Conservation (phyloP, 2,329 filamentous ascomycete genomes). For the Colletotrichum sp. region DNA sequence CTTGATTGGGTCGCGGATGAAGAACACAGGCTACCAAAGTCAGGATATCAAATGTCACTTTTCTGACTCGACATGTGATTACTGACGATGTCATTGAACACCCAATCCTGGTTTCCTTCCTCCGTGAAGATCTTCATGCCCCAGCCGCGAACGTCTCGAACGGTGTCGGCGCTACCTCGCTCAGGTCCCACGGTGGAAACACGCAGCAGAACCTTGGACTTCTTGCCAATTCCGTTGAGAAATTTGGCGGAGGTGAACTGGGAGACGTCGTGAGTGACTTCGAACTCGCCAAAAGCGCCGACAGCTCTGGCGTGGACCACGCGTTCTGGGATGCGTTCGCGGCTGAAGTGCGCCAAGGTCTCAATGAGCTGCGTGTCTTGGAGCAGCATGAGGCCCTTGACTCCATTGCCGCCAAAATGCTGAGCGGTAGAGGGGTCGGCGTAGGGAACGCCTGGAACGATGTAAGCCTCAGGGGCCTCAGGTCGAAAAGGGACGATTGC, state of each 20-base stretch:
- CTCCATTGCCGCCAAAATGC: conserved; percentile 24
- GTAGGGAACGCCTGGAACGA: conserved; percentile 8
- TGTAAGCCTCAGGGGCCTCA: background rate
- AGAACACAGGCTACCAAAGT: conserved; percentile 45
- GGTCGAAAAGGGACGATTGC: background rate
- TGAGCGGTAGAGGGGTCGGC: conserved; percentile 29
- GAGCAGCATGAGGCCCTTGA: conserved; percentile 43
- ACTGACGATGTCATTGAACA: conserved; percentile 46
- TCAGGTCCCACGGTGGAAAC: conserved; percentile 77
- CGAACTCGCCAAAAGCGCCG: conserved; percentile 62
- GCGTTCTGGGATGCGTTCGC: conserved; percentile 62
- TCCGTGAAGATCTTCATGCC: conserved; percentile 68
- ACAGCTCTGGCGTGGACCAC: conserved; percentile 38
- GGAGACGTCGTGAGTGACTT: conserved; percentile 63
- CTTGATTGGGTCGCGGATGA: conserved; percentile 45
- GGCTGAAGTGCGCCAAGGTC: conserved; percentile 58
- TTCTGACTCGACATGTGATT: background rate
- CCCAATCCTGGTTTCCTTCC: conserved; percentile 63
- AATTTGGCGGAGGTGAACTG: conserved; percentile 61
- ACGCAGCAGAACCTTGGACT: conserved; percentile 65
- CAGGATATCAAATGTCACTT: background rate
- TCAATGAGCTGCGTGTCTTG: conserved; percentile 60
- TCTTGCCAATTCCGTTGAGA: conserved; percentile 57
- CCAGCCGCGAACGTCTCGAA: conserved; percentile 75
- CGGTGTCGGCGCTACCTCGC: conserved; percentile 71